Evolutionary conservation across 108 stramenopile species (phyloP), one percentile per base, ranked within the genome.

Genomic region (Nannochloropsis gaditana): DNA sequence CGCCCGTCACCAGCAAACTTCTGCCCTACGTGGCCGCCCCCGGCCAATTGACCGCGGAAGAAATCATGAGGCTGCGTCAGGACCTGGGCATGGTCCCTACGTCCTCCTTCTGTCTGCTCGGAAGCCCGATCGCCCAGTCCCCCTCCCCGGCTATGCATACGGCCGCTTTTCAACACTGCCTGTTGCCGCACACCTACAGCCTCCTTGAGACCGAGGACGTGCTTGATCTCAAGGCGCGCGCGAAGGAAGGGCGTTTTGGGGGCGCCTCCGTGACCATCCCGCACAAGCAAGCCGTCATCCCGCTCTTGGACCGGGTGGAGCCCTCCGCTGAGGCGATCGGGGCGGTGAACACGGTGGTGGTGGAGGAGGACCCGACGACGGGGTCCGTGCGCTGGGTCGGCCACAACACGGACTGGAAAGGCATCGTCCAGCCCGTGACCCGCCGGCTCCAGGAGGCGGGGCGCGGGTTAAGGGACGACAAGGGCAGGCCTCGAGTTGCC

Each of bases 401-500:
- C 9, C 95, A 99, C 89, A 99, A 99, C 90, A 99, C 97, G 3
- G 99, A 99, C 88, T 99, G 99, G 98, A 92, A 93, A 80, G 99
- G 99, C 17, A 97, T 99, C 43, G 94, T 91, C 92, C 93, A 95
- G 83, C 96, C 97, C 5, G 83, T 99, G 42, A 86, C 92, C 84
- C 90, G 93, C 44, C 90, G 92, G 47, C 83, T 85, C 96, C 80
- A 93, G n/a, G 94, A 21, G 91, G 88, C 44, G 87, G 79, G 10
- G 85, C 84, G 79, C 87, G 45, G 31, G 45, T 9, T n/a, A n/a
- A 11, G 11, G 83, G 83, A 41, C 82, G 84, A 1, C 45, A 44
- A 9, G 90, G 90, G 45, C 45, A 43, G 45, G 86, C 43, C 42
- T 84, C 83, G 87, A 19, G 91, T 85, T 79, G 96, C 94, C 15